Base-by-base conservation (phyloP, 2,329 filamentous ascomycete genomes). In the Macrophomina pseudophaseolina region DNA sequence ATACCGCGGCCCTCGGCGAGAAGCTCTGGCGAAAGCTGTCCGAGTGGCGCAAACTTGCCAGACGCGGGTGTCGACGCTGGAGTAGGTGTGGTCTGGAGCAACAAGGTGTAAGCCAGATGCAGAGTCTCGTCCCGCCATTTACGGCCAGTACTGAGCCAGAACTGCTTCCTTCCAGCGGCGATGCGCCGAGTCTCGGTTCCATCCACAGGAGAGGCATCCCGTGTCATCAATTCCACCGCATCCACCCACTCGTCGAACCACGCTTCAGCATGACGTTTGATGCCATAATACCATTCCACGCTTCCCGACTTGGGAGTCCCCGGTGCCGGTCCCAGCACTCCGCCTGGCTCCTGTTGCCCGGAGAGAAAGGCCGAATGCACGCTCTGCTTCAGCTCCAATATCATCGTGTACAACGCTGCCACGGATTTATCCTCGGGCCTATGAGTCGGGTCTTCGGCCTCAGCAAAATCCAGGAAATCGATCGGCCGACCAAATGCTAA, bases 61-160 rank as follows among this genome's bases (percentile, higher is more conserved):
- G 60, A 52, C 2, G 48, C 49, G 1, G 60, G 49, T 1, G 60
- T 64, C 1, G 53, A 52, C 2, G 33, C 48, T 1, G 56, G 23
- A 5, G 48, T 63, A 6, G 56, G 18, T 35, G 48, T 18, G 2
- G 53, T 48, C 32, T 66, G 56, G 30, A 63, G 28, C 16, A 66
- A n/a, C 38, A 66, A 42, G 5, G 56, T 30, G 32, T 62, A 66
- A 4, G 65, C 65, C 7, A 66, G 56, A 32, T 66, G 65, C 3
- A 66, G 56, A 12, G 65, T 32, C 56, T 66, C 65, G 49, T 66
- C 65, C 7, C 65, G 46, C 48, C 56, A 66, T 40, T 66, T 66
- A 48, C 54, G 48, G 5, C 65, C 65, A 5, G 56, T 51, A 35
- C 48, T 30, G 38, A 66, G 56, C 35, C 40, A 35, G 12, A 54